Evolutionary conservation across 805 yeast species (phyloP), one percentile per base, ranked within the genome.

Genomic region (Saturnispora zaruensis): DNA sequence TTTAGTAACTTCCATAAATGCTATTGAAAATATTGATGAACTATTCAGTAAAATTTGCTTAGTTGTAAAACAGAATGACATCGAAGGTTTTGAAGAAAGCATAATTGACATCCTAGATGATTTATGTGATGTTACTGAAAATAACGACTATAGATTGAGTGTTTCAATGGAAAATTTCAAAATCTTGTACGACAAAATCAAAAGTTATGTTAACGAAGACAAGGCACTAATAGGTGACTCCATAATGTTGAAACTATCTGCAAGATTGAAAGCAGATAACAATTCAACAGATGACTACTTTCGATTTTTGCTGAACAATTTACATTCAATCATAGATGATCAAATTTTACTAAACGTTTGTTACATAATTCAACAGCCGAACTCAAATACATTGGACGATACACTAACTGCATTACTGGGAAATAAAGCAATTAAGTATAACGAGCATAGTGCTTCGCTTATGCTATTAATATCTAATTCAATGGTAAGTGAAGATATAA

Each of bases 391-490:
- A 6, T n/a, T 41, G 9, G 11, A 36, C 16, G 16, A 11, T 24
- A 32, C 38, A 11, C 26, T 47, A 4, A n/a, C 33, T 18, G 33
- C 16, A 26, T 41, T 42, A 25, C 6, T 24, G 7, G 25, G 34
- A 11, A n/a, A 30, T 32, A 13, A 16, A 6, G 26, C 16, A 2
- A 23, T 18, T 32, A 21, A 16, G 4, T 21, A 14, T 6, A 5
- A 18, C 6, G 18, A 33, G 6, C 34, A 45, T n/a, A 40, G 33
- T 14, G 52, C 54, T 2, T 37, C 33, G 20, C 28, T 46, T 1
- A 23, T 54, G 30, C n/a, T 54, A 4, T 14, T 54, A 18, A 6
- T 54, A n/a, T 45, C 57, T 1, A 54, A 54, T 45, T 48, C 41
- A 9, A 50, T 54, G 5, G 41, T 40, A 4, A 20, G 37, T 28